Evolutionary conservation across 2,329 filamentous ascomycete species (phyloP), one percentile per base, ranked within the genome.

Genomic region (Epichloe gansuensis): DNA sequence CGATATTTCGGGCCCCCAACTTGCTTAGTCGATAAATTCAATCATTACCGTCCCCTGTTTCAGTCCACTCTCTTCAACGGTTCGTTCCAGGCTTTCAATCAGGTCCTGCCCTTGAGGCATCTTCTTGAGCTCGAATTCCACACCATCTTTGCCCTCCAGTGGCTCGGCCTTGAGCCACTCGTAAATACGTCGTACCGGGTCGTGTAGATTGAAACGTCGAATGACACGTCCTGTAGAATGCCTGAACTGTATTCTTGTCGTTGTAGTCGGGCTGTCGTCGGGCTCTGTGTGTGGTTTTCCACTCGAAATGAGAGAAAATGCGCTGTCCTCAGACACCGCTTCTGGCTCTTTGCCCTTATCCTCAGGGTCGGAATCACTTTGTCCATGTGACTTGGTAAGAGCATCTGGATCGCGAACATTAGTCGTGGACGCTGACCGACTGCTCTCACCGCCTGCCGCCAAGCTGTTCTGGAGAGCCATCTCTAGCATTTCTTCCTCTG

Each of bases 21-120:
- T 25, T 36, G 8, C n/a, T 38, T 42, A 71, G 34, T 78, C 84
- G 53, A 87, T 68, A 63, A 89, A 94, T 67, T 96, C 93, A 59
- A 98, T 84, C 88, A 96, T 96, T 7, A 98, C 85, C 0, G 89
- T 95, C 3, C 86, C 89, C 63, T 94, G 91, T 73, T 93, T 95
- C 60, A 98, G 68, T 0, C 90, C 89, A 0, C 85, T 88, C 62
- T 89, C 84, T 58, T 81, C 81, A 54, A 98, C 86, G 1, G 82
- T 87, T 57, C 77, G 71, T 47, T 89, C 84, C 47, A 96, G 72
- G 51, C 75, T 71, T 17, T 85, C 82, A 42, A 96, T 85, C 54
- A 98, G 70, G 61, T 98, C 93, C 63, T 84, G 85, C 47, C 89
- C 88, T 55, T 73, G 73, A 0, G 77, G 77, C 81, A 95, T 85